These are phyloP conservation scores for Septoria petroselini DNA, from an alignment of 2,329 filamentous ascomycete genomes.

Conservation along the genomic window DNA sequence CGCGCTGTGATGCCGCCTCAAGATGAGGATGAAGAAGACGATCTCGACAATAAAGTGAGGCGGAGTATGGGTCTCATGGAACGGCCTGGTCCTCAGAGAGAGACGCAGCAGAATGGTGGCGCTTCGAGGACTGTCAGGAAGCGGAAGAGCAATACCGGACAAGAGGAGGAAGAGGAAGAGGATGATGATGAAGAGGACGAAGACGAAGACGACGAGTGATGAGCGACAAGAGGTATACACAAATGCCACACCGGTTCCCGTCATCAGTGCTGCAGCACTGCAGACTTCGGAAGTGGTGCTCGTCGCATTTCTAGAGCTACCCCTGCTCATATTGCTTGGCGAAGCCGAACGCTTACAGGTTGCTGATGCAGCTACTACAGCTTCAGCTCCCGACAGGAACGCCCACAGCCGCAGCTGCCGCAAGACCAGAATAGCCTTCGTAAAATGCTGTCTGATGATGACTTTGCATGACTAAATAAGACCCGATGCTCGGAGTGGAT, in stretches of 20 bases:
- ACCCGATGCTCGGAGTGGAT: not conserved
- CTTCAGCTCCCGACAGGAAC: not conserved
- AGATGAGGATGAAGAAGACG: conserved; percentile 31
- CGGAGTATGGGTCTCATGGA: conserved; percentile 36
- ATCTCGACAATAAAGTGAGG: conserved; percentile 37
- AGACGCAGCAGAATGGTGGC: conserved; percentile 7
- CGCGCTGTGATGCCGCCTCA: conserved; percentile 49
- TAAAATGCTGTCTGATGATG: not conserved
- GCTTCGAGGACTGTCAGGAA: conserved; percentile 7
- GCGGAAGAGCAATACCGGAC: conserved; percentile 4
- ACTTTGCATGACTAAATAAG: not conserved
- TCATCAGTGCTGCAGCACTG: too few relatives aligned
- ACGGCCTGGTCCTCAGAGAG: not conserved
- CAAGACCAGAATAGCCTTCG: not conserved
- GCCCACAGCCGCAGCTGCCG: not conserved
- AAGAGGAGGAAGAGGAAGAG: conserved; percentile 16
- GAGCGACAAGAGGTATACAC: too few relatives aligned
- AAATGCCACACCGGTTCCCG: too few relatives aligned
- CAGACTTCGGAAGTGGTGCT: not conserved
- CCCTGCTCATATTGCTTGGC: conserved; percentile 3
- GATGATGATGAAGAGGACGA: conserved; percentile 20
- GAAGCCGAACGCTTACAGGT: conserved; percentile 9
- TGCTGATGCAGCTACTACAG: conserved; percentile 9
- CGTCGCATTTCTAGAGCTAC: not conserved
- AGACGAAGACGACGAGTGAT: conserved; percentile 20